Evolutionary conservation across 257 asterid genomes (phyloP).

Genomic region (Solanum gandarillasii): DNA sequence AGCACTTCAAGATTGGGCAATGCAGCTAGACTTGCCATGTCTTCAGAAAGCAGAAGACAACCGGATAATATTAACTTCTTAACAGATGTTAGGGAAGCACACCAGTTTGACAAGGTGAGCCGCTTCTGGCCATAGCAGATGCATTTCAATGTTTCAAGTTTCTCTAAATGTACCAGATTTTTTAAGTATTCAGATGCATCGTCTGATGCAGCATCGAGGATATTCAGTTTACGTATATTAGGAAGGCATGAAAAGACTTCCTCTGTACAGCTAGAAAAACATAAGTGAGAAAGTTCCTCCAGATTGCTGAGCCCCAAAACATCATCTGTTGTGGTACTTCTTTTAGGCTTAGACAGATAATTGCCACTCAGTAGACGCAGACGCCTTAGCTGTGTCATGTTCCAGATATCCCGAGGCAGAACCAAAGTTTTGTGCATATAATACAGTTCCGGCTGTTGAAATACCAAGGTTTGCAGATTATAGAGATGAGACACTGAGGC

Average conservation of each 20-base stretch:
- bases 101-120: background rate
- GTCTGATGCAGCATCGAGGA: background rate
- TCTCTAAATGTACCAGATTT: constrained; percentile 5
- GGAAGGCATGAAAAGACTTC: constrained; percentile 9
- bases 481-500: constrained; percentile 15
- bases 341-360: constrained; percentile 2
- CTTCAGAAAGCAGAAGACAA: background rate
- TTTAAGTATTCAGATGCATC: background rate
- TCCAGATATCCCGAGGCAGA: constrained; percentile 15
- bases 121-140: background rate
- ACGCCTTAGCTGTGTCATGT: constrained; percentile 17
- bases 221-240: constrained; percentile 16
- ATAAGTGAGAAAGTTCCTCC: constrained; percentile 8
- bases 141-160: constrained; percentile 12
- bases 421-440: background rate
- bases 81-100: constrained; percentile 12
- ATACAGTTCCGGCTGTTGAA: constrained; percentile 1
- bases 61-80: background rate
- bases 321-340: background rate
- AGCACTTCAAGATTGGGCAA: constrained; percentile 2
- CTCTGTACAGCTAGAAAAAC: constrained; percentile 7
- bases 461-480: constrained; percentile 17
- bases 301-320: constrained; percentile 11
- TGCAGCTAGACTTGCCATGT: constrained; percentile 2
- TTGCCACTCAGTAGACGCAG: constrained; percentile 7